Conservation (phyloP, 2,329 filamentous ascomycete genomes). For the Trichoderma breve region DNA sequence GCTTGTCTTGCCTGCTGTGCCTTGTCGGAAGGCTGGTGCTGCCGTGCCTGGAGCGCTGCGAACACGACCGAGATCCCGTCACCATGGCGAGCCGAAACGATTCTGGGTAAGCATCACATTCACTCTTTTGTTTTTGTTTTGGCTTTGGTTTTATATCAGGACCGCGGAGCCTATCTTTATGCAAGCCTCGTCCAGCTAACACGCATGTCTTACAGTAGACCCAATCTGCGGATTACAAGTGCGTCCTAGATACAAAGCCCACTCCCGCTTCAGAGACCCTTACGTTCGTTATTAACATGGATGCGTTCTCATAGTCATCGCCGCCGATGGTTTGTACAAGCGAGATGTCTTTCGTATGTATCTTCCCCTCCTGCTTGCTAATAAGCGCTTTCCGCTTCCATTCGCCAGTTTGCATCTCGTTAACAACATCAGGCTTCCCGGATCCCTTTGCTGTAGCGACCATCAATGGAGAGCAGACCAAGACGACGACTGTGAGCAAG, state of each 20-base stretch:
- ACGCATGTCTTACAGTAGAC: conserved; percentile 53
- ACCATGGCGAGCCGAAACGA: conserved; percentile 21
- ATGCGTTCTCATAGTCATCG: conserved; percentile 69
- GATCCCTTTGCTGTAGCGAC: conserved; percentile 98
- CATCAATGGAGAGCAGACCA: conserved; percentile 95
- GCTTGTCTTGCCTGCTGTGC: neutral
- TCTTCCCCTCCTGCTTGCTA: neutral
- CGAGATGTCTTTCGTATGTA: conserved; percentile 96
- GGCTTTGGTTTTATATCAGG: neutral
- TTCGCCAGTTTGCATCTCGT: neutral
- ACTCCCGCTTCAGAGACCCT: neutral
- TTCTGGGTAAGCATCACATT: conserved; percentile 10
- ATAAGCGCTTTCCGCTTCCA: neutral
- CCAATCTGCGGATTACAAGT: conserved; percentile 94
- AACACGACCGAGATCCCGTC: neutral
- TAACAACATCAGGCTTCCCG: conserved; percentile 71
- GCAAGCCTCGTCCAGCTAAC: conserved; percentile 3
- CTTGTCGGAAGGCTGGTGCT: conserved; percentile 14
- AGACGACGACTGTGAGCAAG: conserved; percentile 96
- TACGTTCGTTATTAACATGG: conserved; percentile 20
- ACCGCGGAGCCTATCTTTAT: neutral
- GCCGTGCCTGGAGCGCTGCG: conserved; percentile 20
- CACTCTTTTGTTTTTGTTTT: neutral
- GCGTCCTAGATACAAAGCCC: conserved; percentile 37
- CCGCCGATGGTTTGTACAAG: conserved; percentile 97